Evolutionary conservation across 805 yeast genomes (phyloP), one percentile per base, ranked within the genome.

Genomic region (Blastobotrys peoriensis): DNA sequence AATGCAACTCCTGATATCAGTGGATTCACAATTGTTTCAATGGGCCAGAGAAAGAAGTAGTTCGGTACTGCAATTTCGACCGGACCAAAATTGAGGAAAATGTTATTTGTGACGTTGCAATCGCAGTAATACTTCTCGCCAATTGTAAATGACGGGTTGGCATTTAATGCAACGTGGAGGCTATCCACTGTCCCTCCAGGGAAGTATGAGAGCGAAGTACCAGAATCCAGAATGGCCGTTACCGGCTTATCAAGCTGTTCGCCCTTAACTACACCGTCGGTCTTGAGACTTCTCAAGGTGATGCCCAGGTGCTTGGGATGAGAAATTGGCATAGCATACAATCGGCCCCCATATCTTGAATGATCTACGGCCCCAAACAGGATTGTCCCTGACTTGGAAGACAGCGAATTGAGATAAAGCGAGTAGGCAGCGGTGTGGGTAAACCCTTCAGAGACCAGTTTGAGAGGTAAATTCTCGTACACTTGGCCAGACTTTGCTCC

Each of bases 381-480:
- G 36, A 77, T 65, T 20, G 72, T 65, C 4, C 88, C 89, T 2
- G 67, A 49, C 4, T 53, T 47, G 25, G 65, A 55, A 43, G 63
- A 57, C 33, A 62, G 48, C 3, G 66, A 64, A 53, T 79, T 72
- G 57, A 86, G 68, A 53, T 68, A 83, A 34, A 86, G 63, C 1
- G 93, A 84, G 61, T 83, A 86, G 2, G 78, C 77, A 19, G 71
- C 71, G 37, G 74, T 70, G 40, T 73, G 62, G 54, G 79, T 83
- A 30, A 73, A 58, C 0, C 93, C 93, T 44, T 74, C 73, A 25
- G 66, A 58, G 41, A 71, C 78, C 68, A 86, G 62, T 47, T 74
- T 73, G 44, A 69, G 52, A 0, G 95, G 95, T 46, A 86, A 65
- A 61, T 86, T 86, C 44, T 74, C 70, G 62, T 86, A 86, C 43